phyloP scores from a whole-genome alignment of 169 alveolate genomes.

The Plasmodium gallinaceum region DNA sequence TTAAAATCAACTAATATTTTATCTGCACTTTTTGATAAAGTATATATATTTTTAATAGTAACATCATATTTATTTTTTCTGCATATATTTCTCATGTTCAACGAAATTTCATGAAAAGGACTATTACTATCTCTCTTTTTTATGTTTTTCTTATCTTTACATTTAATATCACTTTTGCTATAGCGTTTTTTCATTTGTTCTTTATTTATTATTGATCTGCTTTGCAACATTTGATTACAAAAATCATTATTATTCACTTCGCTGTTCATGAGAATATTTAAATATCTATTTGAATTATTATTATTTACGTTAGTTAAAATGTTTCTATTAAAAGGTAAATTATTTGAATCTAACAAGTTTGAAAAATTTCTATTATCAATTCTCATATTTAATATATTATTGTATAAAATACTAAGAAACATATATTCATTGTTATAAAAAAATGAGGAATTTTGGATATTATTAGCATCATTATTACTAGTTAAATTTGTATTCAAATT shows the following conservation, averaged over 20 bases:
- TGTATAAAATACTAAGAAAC: slow-evolving; percentile 39
- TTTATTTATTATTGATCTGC: background rate
- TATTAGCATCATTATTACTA: background rate
- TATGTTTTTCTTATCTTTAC: background rate
- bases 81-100: background rate
- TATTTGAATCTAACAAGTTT: slow-evolving; percentile 4
- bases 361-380: slow-evolving; percentile 9
- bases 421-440: background rate
- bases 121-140: background rate
- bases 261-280: background rate
- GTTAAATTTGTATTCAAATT: background rate
- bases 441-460: background rate
- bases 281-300: background rate
- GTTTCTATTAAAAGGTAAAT: slow-evolving; percentile 4
- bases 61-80: slow-evolving; percentile 34
- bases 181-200: background rate
- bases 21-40: slow-evolving; percentile 63
- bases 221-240: background rate
- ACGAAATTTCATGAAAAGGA: slow-evolving; percentile 35
- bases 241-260: background rate
- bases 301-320: background rate
- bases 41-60: slow-evolving; percentile 45
- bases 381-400: slow-evolving; percentile 26
- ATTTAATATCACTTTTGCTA: background rate
- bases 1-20: slow-evolving; percentile 25